Conservation (phyloP, 306 rosid genomes). For the Pyrus pyrifolia region DNA sequence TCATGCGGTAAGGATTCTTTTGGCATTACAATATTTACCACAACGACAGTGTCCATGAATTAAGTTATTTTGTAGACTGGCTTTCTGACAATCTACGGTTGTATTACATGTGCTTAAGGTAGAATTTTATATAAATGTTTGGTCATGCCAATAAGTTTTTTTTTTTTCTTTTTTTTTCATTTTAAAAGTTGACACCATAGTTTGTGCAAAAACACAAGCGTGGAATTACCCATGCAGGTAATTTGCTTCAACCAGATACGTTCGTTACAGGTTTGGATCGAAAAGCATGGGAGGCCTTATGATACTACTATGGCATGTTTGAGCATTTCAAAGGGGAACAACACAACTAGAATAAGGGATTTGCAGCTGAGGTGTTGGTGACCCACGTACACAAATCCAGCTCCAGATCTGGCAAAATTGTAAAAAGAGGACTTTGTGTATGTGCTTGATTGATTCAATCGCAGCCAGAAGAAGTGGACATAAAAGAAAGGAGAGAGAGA, state of each 20-base stretch:
- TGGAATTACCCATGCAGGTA: background rate
- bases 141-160: background rate
- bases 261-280: background rate
- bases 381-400: conserved; percentile 4
- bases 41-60: background rate
- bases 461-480: conserved; percentile 13
- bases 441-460: conserved; percentile 3
- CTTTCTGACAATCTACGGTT: too few relatives aligned
- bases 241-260: background rate
- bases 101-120: too few relatives aligned
- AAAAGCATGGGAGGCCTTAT: background rate
- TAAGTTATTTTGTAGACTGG: too few relatives aligned
- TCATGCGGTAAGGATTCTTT: background rate
- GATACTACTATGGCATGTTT: background rate
- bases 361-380: conserved; percentile 4
- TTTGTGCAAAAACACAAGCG: background rate
- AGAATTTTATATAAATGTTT: too few relatives aligned
- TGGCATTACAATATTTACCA: background rate
- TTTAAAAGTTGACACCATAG: background rate
- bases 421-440: background rate
- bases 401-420: conserved; percentile 18
- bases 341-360: background rate
- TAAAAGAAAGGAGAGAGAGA: conserved; percentile 3
- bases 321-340: background rate
- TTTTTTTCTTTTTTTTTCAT: too few relatives aligned